Base-by-base conservation (phyloP, 768 basidiomycete genomes). In the Termitomyces sp. region DNA sequence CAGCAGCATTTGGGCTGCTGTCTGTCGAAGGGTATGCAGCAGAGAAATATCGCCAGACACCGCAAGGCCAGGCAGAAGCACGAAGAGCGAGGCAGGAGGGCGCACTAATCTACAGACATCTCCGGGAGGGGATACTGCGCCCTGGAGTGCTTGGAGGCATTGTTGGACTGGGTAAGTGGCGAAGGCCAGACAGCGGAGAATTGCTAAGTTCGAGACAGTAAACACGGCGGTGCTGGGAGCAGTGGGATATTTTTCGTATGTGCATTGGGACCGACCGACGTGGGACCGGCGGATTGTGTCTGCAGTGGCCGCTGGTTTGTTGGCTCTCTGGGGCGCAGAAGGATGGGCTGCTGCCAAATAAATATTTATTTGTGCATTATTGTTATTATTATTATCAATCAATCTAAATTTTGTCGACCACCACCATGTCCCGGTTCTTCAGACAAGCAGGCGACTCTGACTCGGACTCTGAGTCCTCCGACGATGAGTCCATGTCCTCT, bases 361-460 rank as follows among this genome's bases (percentile, higher is more conserved):
- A 47, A 48, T 20, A 30, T 22, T 56, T 53, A 53, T 53, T 53
- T 53, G 51, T 52, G 28, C 36, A 50, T 45, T 30, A 42, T 51
- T 54, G 10, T 33, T 53, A 18, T 40, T 51, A 54, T 28, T 40
- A 40, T 54, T 28, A 56, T 40, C 44, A 45, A 30, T 22, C 55
- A 59, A 54, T 59, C 49, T 59, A 63, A 64, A 66, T 61, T 66
- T 63, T 50, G 52, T 56, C 45, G 49, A 45, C 48, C 42, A 51
- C 38, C 49, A 47, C 40, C 53, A 93, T 94, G 90, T 93, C 92
- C 60, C 85, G 91, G 68, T 94, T 94, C 77, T 93, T 94, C 78
- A 86, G 88, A 77, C 82, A 85, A 76, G 90, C 83, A 59, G 87
- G 83, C 71, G 90, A 92, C 70, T 90, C 88, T 52, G 91, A 92